phyloP scores from a whole-genome alignment of 2,329 filamentous ascomycete genomes.

The Alternaria postmessia region DNA sequence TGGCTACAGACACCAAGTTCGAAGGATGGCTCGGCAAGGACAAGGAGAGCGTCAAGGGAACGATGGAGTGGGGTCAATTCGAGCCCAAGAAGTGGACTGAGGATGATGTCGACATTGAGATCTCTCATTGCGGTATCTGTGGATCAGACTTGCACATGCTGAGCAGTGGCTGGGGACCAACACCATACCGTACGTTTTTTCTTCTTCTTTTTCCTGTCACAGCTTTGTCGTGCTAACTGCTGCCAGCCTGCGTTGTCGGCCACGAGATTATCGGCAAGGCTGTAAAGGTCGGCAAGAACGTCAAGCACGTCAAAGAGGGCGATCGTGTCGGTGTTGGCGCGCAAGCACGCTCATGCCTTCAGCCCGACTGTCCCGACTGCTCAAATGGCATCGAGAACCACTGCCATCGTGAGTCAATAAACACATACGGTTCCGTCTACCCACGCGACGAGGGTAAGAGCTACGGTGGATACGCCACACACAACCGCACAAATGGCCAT shows the following conservation, averaged over 20 bases:
- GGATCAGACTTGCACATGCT: constrained; percentile 48
- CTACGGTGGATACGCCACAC: constrained; percentile 70
- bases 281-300: constrained; percentile 54
- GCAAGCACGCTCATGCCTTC: constrained; percentile 57
- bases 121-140: constrained; percentile 53
- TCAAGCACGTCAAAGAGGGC: constrained; percentile 64
- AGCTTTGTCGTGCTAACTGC: constrained; percentile 23
- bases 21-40: constrained; percentile 66
- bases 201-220: no score
- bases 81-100: constrained; percentile 64
- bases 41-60: constrained; percentile 58
- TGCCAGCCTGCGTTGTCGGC: constrained; percentile 53
- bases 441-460: constrained; percentile 65
- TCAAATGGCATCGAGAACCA: constrained; percentile 59
- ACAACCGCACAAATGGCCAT: constrained; percentile 77
- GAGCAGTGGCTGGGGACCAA: constrained; percentile 49
- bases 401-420: constrained; percentile 51
- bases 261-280: constrained; percentile 54
- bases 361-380: constrained; percentile 54
- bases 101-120: constrained; percentile 64
- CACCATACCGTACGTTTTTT: constrained; percentile 29
- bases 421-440: constrained; percentile 58
- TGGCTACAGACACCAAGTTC: constrained; percentile 49
- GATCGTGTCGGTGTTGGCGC: constrained; percentile 65
- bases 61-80: constrained; percentile 62